phyloP scores from a whole-genome alignment of 2,329 filamentous ascomycete species.

The Colletotrichum sojae region DNA sequence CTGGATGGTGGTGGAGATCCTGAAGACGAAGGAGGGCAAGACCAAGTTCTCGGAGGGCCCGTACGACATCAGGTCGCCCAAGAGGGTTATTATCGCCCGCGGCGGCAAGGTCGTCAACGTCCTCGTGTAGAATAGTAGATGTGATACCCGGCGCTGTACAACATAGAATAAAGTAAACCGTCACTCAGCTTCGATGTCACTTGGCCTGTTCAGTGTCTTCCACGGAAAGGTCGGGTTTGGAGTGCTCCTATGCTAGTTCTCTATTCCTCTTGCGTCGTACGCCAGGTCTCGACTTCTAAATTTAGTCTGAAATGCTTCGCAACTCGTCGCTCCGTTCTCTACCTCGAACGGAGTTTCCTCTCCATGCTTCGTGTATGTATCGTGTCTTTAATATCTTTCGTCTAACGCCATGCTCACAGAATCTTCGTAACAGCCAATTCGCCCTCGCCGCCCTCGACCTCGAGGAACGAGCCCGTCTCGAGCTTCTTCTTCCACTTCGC shows the following conservation, averaged over 20 bases:
- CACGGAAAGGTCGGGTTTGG: no score
- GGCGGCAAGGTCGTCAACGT: constrained; percentile 82
- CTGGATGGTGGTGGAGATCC: constrained; percentile 74
- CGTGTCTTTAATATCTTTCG: constrained; percentile 40
- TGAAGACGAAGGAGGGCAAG: constrained; percentile 72
- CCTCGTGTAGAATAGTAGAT: constrained; percentile 62
- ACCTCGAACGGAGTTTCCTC: background rate
- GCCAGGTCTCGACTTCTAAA: background rate
- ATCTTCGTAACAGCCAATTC: constrained; percentile 68
- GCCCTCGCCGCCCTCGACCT: constrained; percentile 62
- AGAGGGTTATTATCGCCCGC: constrained; percentile 76
- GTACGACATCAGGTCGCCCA: constrained; percentile 66
- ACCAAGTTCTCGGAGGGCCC: constrained; percentile 65
- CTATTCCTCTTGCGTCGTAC: background rate
- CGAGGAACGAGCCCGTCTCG: constrained; percentile 69
- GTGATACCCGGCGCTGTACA: constrained; percentile 39
- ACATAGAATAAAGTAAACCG: constrained; percentile 4
- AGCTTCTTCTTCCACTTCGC: constrained; percentile 83
- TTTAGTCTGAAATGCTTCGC: background rate
- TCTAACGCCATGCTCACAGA: constrained; percentile 49
- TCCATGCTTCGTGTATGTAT: background rate
- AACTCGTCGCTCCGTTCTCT: background rate
- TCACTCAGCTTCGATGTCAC: background rate
- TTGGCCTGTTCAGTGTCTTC: background rate
- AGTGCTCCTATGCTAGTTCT: background rate